Evolutionary conservation across 768 basidiomycete genomes (phyloP), one percentile per base, ranked within the genome.

Genomic region (Trametes cingulata): DNA sequence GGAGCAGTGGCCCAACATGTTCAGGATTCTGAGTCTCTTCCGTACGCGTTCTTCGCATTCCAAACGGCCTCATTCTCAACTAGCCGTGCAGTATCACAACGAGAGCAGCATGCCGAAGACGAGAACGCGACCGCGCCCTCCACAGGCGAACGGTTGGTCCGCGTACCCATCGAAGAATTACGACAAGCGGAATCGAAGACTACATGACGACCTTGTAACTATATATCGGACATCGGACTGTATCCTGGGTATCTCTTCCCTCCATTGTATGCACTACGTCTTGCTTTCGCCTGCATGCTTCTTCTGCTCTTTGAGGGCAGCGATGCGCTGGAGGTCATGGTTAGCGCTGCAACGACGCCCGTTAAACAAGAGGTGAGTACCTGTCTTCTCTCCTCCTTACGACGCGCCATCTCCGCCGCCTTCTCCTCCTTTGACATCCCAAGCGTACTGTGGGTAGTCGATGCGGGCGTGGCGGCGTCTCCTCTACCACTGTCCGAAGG

Each of bases 351-450:
- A 12, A 24, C 29, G 4, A 33, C 10, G 4, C 40, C 2, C 22
- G 12, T 33, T 24, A 25, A 2, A 15, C 10, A 19, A 1, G 13
- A 41, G 3, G 33, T 33, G 74, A 83, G 19, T 54, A 93, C 93
- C 78, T 92, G 86, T 72, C 90, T 94, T 45, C 96, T 78, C 72
- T 98, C 96, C 71, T 98, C 95, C 69, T 95, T 90, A 60, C 95
- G 80, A 63, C 89, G 79, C 8, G 89, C 90, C 86, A 98, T 89
- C 77, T 97, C 93, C n/a, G 85, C 86, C 1, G 91, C 91, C 73
- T 91, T 96, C 66, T 95, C 94, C 72, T 97, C 96, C 72, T 94
- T 97, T 25, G 84, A 82, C 81, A 93, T 78, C 0, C 76, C 77
- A 1, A 72, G 73, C 25, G 82, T 73, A 56, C 78, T 76, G 56